phyloP scores from a whole-genome alignment of 2,329 filamentous ascomycete genomes.

The Bimuria novae-zelandiae region DNA sequence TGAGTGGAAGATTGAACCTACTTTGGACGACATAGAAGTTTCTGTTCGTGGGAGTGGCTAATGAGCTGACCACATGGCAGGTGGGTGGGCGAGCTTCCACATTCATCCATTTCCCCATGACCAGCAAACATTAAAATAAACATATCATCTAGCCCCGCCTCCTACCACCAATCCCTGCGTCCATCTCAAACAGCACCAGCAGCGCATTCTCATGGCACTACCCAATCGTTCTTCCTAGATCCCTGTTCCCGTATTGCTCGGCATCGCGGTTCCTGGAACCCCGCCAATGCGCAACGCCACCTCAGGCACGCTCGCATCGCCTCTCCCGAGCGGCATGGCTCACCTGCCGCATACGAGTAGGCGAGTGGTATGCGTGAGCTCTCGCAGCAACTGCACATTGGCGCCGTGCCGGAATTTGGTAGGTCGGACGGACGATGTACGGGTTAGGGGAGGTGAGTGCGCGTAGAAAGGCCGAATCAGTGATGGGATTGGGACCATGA shows the following conservation, averaged over 20 bases:
- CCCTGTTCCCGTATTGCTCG: background rate
- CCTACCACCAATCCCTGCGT: background rate
- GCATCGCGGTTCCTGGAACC: background rate
- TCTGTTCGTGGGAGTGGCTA: too few relatives aligned
- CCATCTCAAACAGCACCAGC: background rate
- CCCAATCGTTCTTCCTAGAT: background rate
- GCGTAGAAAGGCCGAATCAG: conserved; percentile 2
- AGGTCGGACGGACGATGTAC: background rate
- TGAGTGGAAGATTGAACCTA: too few relatives aligned
- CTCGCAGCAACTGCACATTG: conserved; percentile 1
- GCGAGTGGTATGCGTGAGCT: conserved; percentile 7
- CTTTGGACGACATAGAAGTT: too few relatives aligned
- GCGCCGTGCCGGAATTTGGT: conserved; percentile 3
- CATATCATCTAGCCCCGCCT: background rate
- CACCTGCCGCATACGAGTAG: background rate
- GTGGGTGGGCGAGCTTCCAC: too few relatives aligned
- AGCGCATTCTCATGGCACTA: background rate
- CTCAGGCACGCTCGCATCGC: background rate
- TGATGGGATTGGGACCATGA: background rate
- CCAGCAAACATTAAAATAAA: conserved; percentile 6
- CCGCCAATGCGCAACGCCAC: conserved; percentile 5
- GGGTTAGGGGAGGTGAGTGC: background rate
- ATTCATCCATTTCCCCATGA: too few relatives aligned
- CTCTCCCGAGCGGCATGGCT: background rate
- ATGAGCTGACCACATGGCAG: too few relatives aligned